Base-by-base conservation (phyloP, 164 flowering plant species). In the Vitis amurensis region DNA sequence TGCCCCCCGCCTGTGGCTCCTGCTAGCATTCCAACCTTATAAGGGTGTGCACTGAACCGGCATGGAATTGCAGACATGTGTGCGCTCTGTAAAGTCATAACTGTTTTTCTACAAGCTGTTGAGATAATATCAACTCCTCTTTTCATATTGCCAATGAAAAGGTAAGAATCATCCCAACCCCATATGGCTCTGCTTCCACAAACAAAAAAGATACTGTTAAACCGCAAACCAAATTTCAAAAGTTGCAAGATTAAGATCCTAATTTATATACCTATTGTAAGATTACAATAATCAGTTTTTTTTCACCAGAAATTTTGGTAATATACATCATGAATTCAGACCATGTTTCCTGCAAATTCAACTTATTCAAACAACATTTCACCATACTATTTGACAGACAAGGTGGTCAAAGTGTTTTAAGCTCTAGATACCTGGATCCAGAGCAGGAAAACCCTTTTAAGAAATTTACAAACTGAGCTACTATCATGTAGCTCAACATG, bases 131-230 rank as follows among this genome's bases (percentile, higher is more conserved):
- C 98, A 56, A 92, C 86, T 73, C 82, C 93, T 79, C 91, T 88
- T 59, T 74, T 83, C 87, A 82, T 87, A 61, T 86, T 92, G 48
- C 98, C 99, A 49, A 92, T 78, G 77, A 85, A 91, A 57, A 95
- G 48, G 63, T 79, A 73, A 16, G 85, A 83, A 77, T 92, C 97
- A 68, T 91, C 93, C 99, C 99, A 95, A 11, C 96, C 99, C 98
- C 99, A 95, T 71, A 89, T 85, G 29, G 89, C 94, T 77, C 98
- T 94, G 89, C 23, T 62, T 19, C 70, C 74, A 62, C 48, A 52
- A 63, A 51, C 49, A 55, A 64, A 49, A 63, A 31, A 16, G 1
- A 47, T 5, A 15, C 51, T 9, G 66, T 37, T 44, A 19, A 59
- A 53, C 16, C 48, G 9, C 51, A 44, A 58, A 15, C 37, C 14